Conservation (phyloP, 2,329 filamentous ascomycete species). For the Talaromyces sp. region DNA sequence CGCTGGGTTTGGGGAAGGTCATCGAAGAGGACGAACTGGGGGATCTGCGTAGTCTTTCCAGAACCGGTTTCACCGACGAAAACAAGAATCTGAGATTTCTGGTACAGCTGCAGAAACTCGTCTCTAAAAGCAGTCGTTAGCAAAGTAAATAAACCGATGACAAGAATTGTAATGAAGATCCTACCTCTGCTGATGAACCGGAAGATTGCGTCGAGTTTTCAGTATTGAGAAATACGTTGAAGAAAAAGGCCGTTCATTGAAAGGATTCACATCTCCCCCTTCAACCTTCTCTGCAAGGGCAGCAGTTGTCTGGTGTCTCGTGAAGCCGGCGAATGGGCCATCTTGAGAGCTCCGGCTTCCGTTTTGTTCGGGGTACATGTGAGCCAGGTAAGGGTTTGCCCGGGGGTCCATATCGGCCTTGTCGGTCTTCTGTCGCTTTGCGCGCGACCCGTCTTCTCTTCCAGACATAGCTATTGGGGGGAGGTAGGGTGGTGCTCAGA, state of each 20-base stretch:
- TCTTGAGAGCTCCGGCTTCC: constrained; percentile 23
- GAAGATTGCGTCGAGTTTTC: constrained; percentile 73
- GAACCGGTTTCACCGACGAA: constrained; percentile 99
- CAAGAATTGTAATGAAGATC: constrained; percentile 18
- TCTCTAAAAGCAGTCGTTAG: constrained; percentile 47
- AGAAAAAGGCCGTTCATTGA: constrained; percentile 71
- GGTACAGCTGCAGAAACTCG: constrained; percentile 90
- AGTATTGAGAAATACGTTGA: constrained; percentile 86
- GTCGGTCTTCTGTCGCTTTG: constrained; percentile 51
- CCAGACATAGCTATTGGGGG: constrained; percentile 44
- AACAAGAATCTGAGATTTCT: constrained; percentile 90
- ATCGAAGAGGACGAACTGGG: constrained; percentile 96
- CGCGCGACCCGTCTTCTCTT: constrained; percentile 42
- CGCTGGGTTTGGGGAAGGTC: constrained; percentile 79
- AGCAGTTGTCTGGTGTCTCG: constrained; percentile 74
- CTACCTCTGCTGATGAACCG: constrained; percentile 83
- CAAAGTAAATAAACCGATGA: not conserved
- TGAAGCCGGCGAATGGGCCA: constrained; percentile 59
- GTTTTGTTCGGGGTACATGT: constrained; percentile 63
- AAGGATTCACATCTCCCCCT: constrained; percentile 76
- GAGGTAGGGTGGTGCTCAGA: not conserved
- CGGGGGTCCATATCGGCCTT: constrained; percentile 46
- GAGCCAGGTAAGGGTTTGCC: constrained; percentile 83
- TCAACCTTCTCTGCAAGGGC: constrained; percentile 67
- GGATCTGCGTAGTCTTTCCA: constrained; percentile 98